Conservation (phyloP, 2,329 filamentous ascomycete genomes). For the Trichoderma sp. region DNA sequence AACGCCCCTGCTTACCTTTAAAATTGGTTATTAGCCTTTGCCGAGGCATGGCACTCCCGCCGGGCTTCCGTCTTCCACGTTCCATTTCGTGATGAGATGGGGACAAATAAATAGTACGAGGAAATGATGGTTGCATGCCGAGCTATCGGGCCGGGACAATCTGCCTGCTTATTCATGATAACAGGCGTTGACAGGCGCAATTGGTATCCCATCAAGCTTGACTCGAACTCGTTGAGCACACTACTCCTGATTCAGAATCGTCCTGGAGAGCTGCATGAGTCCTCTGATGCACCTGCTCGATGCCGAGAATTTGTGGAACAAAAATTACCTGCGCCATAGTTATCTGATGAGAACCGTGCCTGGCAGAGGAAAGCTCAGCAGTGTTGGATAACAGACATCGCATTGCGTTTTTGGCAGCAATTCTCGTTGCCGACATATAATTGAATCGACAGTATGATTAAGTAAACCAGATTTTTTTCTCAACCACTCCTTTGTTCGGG, state of each 20-base stretch:
- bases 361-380: not conserved
- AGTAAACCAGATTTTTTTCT: not conserved
- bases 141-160: constrained; percentile 10
- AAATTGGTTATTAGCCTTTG: not conserved
- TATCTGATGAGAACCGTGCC: not conserved
- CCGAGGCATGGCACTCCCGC: not conserved
- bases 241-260: not conserved
- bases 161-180: not conserved
- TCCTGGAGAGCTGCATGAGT: constrained; percentile 1
- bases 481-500: not conserved
- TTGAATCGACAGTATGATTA: not conserved
- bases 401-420: too few species aligned
- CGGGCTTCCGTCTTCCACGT: not conserved
- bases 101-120: not conserved
- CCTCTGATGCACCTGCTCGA: not conserved
- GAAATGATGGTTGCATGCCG: not conserved
- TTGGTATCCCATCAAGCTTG: not conserved
- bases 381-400: not conserved
- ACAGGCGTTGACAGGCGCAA: not conserved
- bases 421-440: not conserved
- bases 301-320: constrained; percentile 1
- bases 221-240: constrained; percentile 12
- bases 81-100: not conserved
- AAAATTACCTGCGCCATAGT: not conserved
- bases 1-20: not conserved